Evolutionary conservation across 176 grass and related monocot species (phyloP), one percentile per base, ranked within the genome.

Genomic region (Panicum miliaceum): DNA sequence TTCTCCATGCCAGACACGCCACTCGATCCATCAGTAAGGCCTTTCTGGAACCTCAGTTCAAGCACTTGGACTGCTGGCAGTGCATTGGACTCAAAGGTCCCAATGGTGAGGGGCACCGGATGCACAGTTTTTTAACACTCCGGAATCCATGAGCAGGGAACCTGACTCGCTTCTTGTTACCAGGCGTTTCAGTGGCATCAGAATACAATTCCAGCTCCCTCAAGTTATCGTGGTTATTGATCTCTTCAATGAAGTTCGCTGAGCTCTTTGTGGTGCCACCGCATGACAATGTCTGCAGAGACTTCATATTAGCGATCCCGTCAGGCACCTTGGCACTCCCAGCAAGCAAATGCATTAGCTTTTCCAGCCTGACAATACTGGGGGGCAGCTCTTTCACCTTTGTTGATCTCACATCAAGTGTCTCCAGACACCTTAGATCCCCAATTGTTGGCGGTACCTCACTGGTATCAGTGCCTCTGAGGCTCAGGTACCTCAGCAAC

Each of bases 331-430:
- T 84, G 14, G 76, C 82, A 3, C 58, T 75, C 23, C 76, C 76
- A 0, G 38, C 25, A 6, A 87, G 73, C 68, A 91, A 50, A 83
- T 91, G 46, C 19, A 34, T 78, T 23, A 88, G 40, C 5, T 45
- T 79, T 68, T 52, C 36, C 1, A 88, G 63, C 15, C 3, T 80
- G 67, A 78, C 16, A 78, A 84, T 79, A 53, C 85, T 75, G 3
- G 23, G 20, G 62, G 89, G 89, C 5, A 91, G 14, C 35, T 84
- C 80, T 34, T 80, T 60, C 38, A 87, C 89, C 25, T 80, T 75
- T 5, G 89, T 91, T 6, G 75, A 83, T 53, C 75, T 84, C 70
- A 91, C 81, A 61, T 91, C 89, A 48, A 91, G 59, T 27, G 89
- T 88, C 76, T 84, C 60, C 23, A 91, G 67, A 27, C 74, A 91